Percentiles rank a stretch among this genome's conserved stretches.
Conservation (phyloP, 2,329 filamentous ascomycete species). For the Ascochyta viciae-villosae region DNA sequence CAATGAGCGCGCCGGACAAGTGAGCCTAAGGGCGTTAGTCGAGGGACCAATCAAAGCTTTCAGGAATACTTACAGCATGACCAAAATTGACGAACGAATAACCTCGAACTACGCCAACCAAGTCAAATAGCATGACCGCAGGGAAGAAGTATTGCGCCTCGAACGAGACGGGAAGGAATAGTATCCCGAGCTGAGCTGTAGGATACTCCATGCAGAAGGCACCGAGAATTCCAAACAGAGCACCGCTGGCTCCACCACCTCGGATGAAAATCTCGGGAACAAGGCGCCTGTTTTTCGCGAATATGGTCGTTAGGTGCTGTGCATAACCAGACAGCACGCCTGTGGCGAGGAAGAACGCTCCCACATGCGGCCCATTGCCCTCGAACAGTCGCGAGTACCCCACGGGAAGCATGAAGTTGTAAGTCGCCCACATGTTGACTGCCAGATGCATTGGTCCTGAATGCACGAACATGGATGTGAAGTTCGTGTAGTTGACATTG, state of each 20-base stretch:
- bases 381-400: conserved; percentile 41
- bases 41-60: too few relatives aligned
- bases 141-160: conserved; percentile 43
- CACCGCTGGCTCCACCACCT: conserved; percentile 45
- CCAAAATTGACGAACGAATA: conserved; percentile 40
- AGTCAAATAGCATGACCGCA: conserved; percentile 43
- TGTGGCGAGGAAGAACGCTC: conserved; percentile 41
- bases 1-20: conserved; percentile 39
- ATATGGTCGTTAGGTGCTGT: conserved; percentile 38
- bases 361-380: conserved; percentile 37
- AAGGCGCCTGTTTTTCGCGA: conserved; percentile 26
- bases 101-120: conserved; percentile 40
- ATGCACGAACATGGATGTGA: conserved; percentile 41
- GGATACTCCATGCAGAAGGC: conserved; percentile 45
- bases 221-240: conserved; percentile 40
- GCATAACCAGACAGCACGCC: conserved; percentile 41
- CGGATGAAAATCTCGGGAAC: conserved; percentile 35
- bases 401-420: conserved; percentile 41
- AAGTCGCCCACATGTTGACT: conserved; percentile 40
- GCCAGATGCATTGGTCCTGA: conserved; percentile 30
- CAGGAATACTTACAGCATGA: conserved; percentile 40
- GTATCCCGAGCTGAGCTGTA: conserved; percentile 35
- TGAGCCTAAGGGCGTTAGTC: conserved; percentile 41
- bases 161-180: conserved; percentile 42
- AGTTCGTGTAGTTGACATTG: conserved; percentile 39